Conservation (phyloP, 148 eudicot genomes). For the Rhododendron vialii region DNA sequence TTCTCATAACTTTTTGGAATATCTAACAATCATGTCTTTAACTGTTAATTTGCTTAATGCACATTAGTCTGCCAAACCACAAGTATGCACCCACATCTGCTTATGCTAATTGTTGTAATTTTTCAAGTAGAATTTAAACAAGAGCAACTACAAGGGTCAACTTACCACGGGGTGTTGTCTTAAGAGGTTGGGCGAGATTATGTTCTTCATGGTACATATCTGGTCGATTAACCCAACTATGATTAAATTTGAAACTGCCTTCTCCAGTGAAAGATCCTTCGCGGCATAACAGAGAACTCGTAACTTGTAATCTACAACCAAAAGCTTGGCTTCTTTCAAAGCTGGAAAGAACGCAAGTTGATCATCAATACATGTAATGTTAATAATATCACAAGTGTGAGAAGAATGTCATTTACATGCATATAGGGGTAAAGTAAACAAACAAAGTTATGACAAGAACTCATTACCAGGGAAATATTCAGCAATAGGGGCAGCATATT, state of each 20-base stretch:
- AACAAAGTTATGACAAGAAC: neutral
- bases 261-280: slow-evolving; percentile 61
- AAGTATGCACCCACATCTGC: neutral
- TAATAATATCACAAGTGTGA: neutral
- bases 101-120: neutral
- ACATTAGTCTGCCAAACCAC: neutral
- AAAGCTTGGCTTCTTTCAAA: slow-evolving; percentile 50
- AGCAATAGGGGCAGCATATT: slow-evolving; percentile 61
- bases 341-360: slow-evolving; percentile 39
- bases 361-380: neutral
- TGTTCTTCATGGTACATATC: slow-evolving; percentile 55
- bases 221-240: slow-evolving; percentile 83
- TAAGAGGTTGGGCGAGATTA: slow-evolving; percentile 40
- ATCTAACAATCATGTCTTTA: neutral
- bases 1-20: neutral
- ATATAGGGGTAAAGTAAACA: neutral
- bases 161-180: slow-evolving; percentile 58
- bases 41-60: neutral
- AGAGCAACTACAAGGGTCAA: neutral
- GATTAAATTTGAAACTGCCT: slow-evolving; percentile 61
- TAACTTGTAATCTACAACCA: slow-evolving; percentile 60
- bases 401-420: neutral
- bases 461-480: slow-evolving; percentile 76
- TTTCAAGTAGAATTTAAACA: neutral
- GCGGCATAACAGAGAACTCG: slow-evolving; percentile 80